Evolutionary conservation across 768 basidiomycete genomes (phyloP).

Genomic region (Termitomyces sp.): DNA sequence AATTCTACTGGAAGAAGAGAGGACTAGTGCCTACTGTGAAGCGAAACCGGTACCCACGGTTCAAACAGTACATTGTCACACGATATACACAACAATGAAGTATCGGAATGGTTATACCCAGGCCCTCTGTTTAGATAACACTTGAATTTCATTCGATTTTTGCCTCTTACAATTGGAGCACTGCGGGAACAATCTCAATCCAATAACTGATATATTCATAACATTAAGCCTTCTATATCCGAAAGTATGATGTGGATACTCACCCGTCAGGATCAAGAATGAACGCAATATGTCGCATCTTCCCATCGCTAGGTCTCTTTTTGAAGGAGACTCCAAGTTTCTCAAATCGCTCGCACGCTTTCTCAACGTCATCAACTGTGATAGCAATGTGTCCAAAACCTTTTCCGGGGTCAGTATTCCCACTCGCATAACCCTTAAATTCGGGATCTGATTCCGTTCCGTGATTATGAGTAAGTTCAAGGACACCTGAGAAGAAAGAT

Average conservation of each 20-base stretch:
- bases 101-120: no score
- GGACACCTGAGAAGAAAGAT: constrained; percentile 44
- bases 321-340: constrained; percentile 77
- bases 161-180: constrained; percentile 17
- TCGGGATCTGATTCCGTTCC: constrained; percentile 77
- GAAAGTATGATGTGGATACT: constrained; percentile 9
- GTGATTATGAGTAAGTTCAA: constrained; percentile 87
- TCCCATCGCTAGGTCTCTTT: constrained; percentile 82
- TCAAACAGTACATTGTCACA: neutral
- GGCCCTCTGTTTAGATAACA: neutral
- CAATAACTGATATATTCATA: constrained; percentile 39
- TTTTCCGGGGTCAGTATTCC: constrained; percentile 78
- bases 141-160: no score
- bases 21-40: no score
- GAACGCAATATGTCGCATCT: constrained; percentile 82
- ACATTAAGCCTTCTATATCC: neutral
- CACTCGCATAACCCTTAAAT: constrained; percentile 81
- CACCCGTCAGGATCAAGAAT: constrained; percentile 83
- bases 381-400: constrained; percentile 90
- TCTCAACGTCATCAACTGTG: constrained; percentile 76
- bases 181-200: constrained; percentile 49
- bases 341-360: constrained; percentile 82
- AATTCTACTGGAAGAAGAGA: no score
- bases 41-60: no score
- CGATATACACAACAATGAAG: neutral